A percentile compares a stretch with the other conserved stretches of the same genome.
Evolutionary conservation across 2,329 filamentous ascomycete genomes (phyloP).

Genomic region (Talaromyces islandicus): DNA sequence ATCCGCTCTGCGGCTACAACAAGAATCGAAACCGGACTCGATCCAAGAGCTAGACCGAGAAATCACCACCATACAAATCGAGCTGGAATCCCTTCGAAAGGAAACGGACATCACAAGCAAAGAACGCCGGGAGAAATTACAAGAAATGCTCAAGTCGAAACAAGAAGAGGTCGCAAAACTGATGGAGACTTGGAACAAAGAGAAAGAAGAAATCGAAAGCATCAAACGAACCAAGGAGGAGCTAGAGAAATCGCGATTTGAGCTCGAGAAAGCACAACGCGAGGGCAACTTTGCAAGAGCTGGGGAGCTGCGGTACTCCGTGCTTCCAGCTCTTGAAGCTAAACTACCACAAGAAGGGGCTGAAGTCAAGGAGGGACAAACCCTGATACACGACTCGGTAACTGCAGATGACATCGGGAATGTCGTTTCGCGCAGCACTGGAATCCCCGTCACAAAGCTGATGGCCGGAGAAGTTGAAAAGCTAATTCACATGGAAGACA

Average conservation of each 20-base stretch:
- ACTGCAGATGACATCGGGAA: conserved; percentile 88
- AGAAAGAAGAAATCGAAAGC: conserved; percentile 74
- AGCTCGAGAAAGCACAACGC: conserved; percentile 81
- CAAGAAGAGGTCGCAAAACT: conserved; percentile 71
- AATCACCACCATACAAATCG: conserved; percentile 96
- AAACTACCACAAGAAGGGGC: conserved; percentile 70
- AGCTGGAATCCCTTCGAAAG: conserved; percentile 88
- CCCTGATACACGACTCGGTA: conserved; percentile 87
- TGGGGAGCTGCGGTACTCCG: conserved; percentile 83
- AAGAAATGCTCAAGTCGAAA: conserved; percentile 67
- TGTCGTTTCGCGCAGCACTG: conserved; percentile 85
- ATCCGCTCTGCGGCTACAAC: conserved; percentile 80
- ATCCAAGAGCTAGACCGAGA: conserved; percentile 89
- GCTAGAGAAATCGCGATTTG: conserved; percentile 77
- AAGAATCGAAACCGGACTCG: conserved; percentile 93
- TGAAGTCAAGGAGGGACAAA: conserved; percentile 45
- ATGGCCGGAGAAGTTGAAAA: conserved; percentile 93
- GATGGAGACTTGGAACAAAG: conserved; percentile 82
- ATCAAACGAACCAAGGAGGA: conserved; percentile 84
- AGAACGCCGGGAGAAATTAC: conserved; percentile 80
- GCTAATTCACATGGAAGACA: conserved; percentile 92
- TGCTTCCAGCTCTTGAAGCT: conserved; percentile 73
- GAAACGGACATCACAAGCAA: conserved; percentile 86
- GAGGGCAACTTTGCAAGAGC: conserved; percentile 84
- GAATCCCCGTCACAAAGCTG: conserved; percentile 86